These are phyloP conservation scores for Yamadazyma dendronema DNA, from an alignment of 1,139 yeast species.

Conservation along the genomic window DNA sequence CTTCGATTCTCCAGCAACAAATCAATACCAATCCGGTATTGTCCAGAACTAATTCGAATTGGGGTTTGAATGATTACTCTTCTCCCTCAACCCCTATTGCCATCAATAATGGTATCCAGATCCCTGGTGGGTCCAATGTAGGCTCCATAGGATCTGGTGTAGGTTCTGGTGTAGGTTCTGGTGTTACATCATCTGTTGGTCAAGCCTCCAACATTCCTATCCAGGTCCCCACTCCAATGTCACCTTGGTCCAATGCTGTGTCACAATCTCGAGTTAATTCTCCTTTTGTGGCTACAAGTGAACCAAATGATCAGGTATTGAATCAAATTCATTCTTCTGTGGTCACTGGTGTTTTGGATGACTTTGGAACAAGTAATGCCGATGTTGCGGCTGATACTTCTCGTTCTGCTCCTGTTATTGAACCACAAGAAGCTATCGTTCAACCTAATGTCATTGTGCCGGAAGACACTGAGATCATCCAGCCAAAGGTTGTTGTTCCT, in stretches of 20 bases:
- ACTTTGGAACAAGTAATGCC: slow-evolving; percentile 19
- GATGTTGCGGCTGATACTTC: background rate
- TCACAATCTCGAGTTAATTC: slow-evolving; percentile 40
- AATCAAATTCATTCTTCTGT: slow-evolving; percentile 38
- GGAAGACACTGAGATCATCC: slow-evolving; percentile 3
- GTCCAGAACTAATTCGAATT: slow-evolving; percentile 37
- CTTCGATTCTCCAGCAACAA: slow-evolving; percentile 35
- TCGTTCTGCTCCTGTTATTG: slow-evolving; percentile 15
- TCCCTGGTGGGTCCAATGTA: background rate
- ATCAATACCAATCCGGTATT: slow-evolving; percentile 34
- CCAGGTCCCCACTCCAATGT: slow-evolving; percentile 39
- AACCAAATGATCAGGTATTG: slow-evolving; percentile 28
- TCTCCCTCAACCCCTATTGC: slow-evolving; percentile 32
- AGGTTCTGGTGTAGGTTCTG: background rate
- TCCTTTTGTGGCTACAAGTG: slow-evolving; percentile 33
- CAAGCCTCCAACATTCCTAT: slow-evolving; percentile 4
- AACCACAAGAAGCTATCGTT: slow-evolving; percentile 2
- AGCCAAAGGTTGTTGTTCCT: slow-evolving; percentile 5
- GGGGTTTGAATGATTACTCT: slow-evolving; percentile 36
- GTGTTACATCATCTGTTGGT: no score
- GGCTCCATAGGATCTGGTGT: background rate
- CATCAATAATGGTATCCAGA: slow-evolving; percentile 17
- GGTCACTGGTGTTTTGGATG: slow-evolving; percentile 36
- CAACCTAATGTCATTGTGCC: slow-evolving; percentile 4
- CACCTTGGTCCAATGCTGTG: slow-evolving; percentile 41